Conservation (phyloP, 306 rosid genomes). For the Lathyrus tuberosus region DNA sequence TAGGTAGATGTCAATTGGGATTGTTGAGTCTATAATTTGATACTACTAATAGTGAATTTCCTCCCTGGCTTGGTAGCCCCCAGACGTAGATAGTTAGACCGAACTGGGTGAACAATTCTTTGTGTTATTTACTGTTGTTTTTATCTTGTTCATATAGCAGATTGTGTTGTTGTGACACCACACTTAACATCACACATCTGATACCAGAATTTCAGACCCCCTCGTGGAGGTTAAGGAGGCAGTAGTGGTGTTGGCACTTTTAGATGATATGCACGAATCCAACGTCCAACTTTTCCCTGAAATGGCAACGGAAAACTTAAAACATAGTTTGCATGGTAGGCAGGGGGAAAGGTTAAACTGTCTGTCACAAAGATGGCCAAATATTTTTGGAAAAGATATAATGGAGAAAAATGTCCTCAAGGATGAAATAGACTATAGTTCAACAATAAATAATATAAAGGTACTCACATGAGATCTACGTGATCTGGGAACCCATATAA, state of each 20-base stretch:
- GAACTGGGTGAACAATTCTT: too few species aligned
- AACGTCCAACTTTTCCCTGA: constrained; percentile 85
- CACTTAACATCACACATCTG: too few species aligned
- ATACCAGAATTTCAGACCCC: too few species aligned
- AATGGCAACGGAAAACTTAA: constrained; percentile 31
- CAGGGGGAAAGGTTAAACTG: constrained; percentile 33
- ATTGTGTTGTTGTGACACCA: too few species aligned
- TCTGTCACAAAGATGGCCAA: constrained; percentile 22
- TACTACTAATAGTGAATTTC: too few species aligned
- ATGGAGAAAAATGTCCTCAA: constrained; percentile 25
- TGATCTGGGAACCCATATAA: constrained; percentile 91
- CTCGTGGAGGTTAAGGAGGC: constrained; percentile 91
- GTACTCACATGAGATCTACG: constrained; percentile 88
- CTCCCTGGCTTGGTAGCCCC: too few species aligned
- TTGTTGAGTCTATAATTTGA: too few species aligned
- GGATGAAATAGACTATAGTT: constrained; percentile 38
- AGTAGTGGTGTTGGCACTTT: constrained; percentile 91
- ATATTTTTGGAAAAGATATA: constrained; percentile 29
- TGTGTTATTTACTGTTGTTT: too few species aligned
- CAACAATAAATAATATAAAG: constrained; percentile 32
- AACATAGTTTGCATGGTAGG: constrained; percentile 13
- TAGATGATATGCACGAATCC: constrained; percentile 92
- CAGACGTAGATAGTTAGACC: too few species aligned
- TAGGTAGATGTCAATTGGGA: too few species aligned
- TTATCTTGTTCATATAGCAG: too few species aligned